phyloP scores from a whole-genome alignment of 2,329 filamentous ascomycete species.

The Aureobasidium uvarum region DNA sequence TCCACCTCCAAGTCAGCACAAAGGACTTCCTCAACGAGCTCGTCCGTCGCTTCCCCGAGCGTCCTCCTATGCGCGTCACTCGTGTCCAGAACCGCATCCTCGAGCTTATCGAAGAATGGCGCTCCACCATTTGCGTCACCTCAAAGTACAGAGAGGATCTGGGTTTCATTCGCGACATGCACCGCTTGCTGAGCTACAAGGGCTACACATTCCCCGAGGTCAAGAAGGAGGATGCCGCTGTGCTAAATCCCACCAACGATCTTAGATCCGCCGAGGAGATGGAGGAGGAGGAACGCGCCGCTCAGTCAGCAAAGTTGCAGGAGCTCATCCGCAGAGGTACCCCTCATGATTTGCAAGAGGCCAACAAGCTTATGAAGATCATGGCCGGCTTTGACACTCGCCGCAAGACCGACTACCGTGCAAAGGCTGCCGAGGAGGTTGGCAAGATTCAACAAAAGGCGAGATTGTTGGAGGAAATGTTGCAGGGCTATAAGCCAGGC shows the following conservation, averaged over 20 bases:
- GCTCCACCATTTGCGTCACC: conserved; percentile 96
- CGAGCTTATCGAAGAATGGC: conserved; percentile 97
- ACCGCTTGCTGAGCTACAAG: conserved; percentile 91
- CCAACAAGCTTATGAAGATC: conserved; percentile 96
- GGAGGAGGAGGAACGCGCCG: conserved; percentile 93
- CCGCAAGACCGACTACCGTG: conserved; percentile 95
- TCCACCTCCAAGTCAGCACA: conserved; percentile 96
- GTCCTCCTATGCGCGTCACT: conserved; percentile 80
- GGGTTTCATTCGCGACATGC: conserved; percentile 97
- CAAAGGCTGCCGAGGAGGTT: conserved; percentile 95
- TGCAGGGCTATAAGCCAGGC: conserved; percentile 77
- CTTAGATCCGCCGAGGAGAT: conserved; percentile 96
- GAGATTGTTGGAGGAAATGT: conserved; percentile 83
- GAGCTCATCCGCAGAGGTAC: conserved; percentile 90
- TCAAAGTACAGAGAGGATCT: conserved; percentile 96
- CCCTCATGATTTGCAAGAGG: conserved; percentile 92
- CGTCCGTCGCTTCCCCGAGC: conserved; percentile 90
- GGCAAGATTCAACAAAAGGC: conserved; percentile 95
- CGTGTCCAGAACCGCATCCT: conserved; percentile 90
- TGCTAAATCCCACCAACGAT: conserved; percentile 94
- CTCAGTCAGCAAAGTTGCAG: conserved; percentile 96
- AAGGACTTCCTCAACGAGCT: conserved; percentile 99
- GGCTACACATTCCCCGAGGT: conserved; percentile 95
- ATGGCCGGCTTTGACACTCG: conserved; percentile 97
- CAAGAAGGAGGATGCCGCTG: conserved; percentile 87